Conservation (phyloP, 495 filamentous ascomycete genomes). For the Immersiella caudata region DNA sequence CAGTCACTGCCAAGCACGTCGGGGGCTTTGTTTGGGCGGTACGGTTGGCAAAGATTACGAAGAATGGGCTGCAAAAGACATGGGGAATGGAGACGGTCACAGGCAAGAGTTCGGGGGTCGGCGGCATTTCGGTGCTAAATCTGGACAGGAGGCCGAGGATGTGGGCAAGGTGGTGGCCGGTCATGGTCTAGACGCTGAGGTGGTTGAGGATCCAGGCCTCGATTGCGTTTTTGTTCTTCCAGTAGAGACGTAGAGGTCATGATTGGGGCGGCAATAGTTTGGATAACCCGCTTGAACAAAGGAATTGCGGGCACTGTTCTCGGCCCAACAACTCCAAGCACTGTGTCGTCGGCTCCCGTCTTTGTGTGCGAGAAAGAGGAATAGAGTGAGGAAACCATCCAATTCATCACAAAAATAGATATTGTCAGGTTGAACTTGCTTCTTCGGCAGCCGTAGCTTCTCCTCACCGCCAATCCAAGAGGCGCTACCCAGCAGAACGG, state of each 20-base stretch:
- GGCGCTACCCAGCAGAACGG: not conserved
- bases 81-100: slow-evolving; percentile 14
- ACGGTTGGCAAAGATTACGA: slow-evolving; percentile 18
- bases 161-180: not conserved
- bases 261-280: not conserved
- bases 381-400: no score
- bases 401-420: not conserved
- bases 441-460: not conserved
- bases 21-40: slow-evolving; percentile 25
- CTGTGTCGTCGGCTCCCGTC: no score
- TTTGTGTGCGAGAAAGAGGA: no score
- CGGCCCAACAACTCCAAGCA: no score
- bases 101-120: not conserved
- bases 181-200: slow-evolving; percentile 2
- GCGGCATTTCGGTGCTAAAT: not conserved
- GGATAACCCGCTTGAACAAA: no score
- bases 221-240: not conserved
- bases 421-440: not conserved
- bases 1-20: not conserved
- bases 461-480: not conserved
- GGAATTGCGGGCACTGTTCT: no score
- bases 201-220: not conserved
- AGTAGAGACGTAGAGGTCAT: not conserved
- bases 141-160: not conserved
- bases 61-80: slow-evolving; percentile 14